A percentile compares a stretch with the other conserved stretches of the same genome.
Conservation (phyloP, 2,329 filamentous ascomycete species). For the Plectosphaerella sp. region DNA sequence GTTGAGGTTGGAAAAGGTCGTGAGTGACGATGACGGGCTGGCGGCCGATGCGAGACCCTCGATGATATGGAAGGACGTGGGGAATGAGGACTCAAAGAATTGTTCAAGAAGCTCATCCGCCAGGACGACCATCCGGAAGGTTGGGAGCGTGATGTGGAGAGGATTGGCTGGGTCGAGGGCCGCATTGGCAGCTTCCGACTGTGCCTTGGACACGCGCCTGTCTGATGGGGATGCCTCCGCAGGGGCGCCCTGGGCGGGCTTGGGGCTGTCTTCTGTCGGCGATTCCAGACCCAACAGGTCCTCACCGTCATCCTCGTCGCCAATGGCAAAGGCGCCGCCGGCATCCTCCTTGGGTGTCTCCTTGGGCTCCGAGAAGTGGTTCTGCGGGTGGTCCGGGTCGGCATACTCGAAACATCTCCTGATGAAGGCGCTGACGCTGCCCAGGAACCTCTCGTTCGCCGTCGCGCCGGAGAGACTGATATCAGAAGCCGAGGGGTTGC, state of each 20-base stretch:
- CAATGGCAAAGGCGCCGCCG: constrained; percentile 64
- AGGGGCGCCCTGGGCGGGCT: background rate
- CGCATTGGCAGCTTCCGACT: constrained; percentile 76
- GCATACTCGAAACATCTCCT: constrained; percentile 96
- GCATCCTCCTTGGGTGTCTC: constrained; percentile 21
- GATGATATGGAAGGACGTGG: constrained; percentile 84
- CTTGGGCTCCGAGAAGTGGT: constrained; percentile 37
- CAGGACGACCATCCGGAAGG: constrained; percentile 97
- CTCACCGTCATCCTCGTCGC: constrained; percentile 63
- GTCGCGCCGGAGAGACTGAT: constrained; percentile 46
- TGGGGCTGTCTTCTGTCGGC: constrained; percentile 22
- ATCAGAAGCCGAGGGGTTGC: constrained; percentile 25
- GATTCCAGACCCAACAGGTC: constrained; percentile 59
- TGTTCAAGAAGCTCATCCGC: constrained; percentile 93
- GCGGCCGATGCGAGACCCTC: constrained; percentile 45
- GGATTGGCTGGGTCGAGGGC: constrained; percentile 91
- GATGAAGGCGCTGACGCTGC: constrained; percentile 93
- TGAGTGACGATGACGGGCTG: constrained; percentile 58
- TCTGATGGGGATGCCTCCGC: constrained; percentile 14
- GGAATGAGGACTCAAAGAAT: constrained; percentile 96
- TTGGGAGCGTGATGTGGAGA: constrained; percentile 91
- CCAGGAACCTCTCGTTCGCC: constrained; percentile 83
- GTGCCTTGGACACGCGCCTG: constrained; percentile 53
- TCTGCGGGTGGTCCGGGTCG: constrained; percentile 76
- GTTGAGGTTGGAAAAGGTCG: constrained; percentile 75